These are phyloP conservation scores for Phytophthora fragariae DNA, from an alignment of 352 stramenopile genomes.

Conservation along the genomic window DNA sequence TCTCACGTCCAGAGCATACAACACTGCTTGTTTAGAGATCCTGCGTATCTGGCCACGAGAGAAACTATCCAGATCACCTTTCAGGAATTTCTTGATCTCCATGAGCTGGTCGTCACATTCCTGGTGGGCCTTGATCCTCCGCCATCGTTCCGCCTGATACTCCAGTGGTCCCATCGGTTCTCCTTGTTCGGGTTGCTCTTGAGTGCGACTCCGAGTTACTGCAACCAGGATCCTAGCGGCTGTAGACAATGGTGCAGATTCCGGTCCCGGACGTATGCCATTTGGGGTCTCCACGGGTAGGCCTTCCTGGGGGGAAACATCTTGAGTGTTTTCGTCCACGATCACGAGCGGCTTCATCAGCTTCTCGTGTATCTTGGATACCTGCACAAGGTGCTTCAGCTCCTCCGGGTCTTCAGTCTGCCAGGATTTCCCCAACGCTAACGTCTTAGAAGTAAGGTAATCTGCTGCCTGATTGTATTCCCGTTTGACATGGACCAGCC, in stretches of 20 bases:
- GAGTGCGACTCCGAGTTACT: background rate
- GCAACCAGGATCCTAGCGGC: background rate
- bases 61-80: background rate
- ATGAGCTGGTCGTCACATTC: background rate
- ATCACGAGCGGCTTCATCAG: background rate
- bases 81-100: constrained; percentile 7
- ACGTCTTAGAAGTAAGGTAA: constrained; percentile 1
- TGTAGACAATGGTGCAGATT: background rate
- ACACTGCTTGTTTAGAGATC: background rate
- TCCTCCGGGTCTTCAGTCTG: background rate
- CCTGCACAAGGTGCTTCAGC: background rate
- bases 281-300: background rate
- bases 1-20: background rate
- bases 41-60: background rate
- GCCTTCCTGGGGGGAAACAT: background rate
- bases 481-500: constrained; percentile 15
- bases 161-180: background rate
- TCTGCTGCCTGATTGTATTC: constrained; percentile 14
- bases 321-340: background rate
- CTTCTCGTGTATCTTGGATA: constrained; percentile 5
- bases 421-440: background rate
- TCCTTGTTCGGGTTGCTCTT: background rate
- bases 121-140: too few relatives aligned
- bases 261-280: background rate
- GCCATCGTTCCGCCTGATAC: too few relatives aligned